phyloP scores from a whole-genome alignment of 768 basidiomycete genomes.

The Phaeotremella skinneri region DNA sequence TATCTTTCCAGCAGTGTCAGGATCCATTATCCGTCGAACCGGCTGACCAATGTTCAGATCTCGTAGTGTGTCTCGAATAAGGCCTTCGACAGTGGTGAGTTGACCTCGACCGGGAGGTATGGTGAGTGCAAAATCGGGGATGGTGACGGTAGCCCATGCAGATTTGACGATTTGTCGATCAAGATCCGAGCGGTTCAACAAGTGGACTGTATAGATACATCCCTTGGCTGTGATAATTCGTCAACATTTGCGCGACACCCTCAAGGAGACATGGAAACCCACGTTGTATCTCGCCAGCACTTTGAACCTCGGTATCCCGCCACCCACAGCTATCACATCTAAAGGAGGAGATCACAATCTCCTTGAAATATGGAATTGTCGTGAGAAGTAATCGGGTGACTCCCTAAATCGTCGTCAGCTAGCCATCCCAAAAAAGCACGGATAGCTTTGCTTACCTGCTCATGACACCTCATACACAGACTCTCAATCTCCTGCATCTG shows the following conservation, averaged over 20 bases:
- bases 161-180: slow-evolving; percentile 93
- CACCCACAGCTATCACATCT: slow-evolving; percentile 88
- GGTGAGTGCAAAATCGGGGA: slow-evolving; percentile 86
- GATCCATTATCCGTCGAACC: slow-evolving; percentile 69
- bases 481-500: slow-evolving; percentile 82
- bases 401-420: slow-evolving; percentile 61
- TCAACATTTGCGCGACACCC: neutral
- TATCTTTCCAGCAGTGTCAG: slow-evolving; percentile 68
- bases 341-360: slow-evolving; percentile 96
- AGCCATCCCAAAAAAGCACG: neutral
- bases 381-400: slow-evolving; percentile 83
- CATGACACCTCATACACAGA: slow-evolving; percentile 86
- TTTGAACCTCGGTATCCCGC: slow-evolving; percentile 89
- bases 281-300: slow-evolving; percentile 83
- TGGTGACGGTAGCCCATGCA: slow-evolving; percentile 69
- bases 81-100: slow-evolving; percentile 93
- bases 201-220: slow-evolving; percentile 71
- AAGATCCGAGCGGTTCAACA: slow-evolving; percentile 71
- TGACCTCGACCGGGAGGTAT: slow-evolving; percentile 84
- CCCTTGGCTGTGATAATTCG: slow-evolving; percentile 67
- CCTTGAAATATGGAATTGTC: slow-evolving; percentile 88
- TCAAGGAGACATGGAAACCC: slow-evolving; percentile 38
- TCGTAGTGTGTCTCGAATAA: slow-evolving; percentile 73
- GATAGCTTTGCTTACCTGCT: slow-evolving; percentile 66
- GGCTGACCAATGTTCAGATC: slow-evolving; percentile 83